Conservation (phyloP, 352 stramenopile species). For the Pelagophyceae sp. region DNA sequence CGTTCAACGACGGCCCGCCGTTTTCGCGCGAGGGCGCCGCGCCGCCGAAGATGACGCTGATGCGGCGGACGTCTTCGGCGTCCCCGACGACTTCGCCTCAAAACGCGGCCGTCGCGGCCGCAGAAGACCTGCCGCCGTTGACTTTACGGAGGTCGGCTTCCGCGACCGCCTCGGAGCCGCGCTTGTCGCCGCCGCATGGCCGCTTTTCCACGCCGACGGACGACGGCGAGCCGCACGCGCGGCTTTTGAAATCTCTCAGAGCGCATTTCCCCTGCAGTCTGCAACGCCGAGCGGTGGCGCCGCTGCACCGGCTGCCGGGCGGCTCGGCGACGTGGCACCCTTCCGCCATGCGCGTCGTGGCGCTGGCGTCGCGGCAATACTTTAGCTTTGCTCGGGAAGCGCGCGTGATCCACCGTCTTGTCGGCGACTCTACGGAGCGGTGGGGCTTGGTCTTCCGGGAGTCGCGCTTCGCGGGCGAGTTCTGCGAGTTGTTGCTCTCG, state of each 20-base stretch:
- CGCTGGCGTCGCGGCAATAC: conserved; percentile 15
- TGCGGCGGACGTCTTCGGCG: too few species aligned
- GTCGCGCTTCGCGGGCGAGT: conserved; percentile 51
- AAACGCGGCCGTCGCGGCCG: too few species aligned
- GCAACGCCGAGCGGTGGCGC: not conserved
- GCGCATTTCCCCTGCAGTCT: not conserved
- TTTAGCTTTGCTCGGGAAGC: conserved; percentile 22
- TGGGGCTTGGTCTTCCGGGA: conserved; percentile 51
- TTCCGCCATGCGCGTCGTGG: not conserved
- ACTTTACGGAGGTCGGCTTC: too few species aligned
- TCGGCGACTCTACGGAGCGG: conserved; percentile 21
- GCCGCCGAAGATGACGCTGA: not conserved
- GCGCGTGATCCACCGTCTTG: not conserved
- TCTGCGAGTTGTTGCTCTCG: conserved; percentile 42
- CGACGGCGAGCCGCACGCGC: not conserved
- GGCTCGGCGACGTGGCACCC: not conserved
- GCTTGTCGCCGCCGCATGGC: not conserved
- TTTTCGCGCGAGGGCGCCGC: not conserved
- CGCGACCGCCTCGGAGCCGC: not conserved
- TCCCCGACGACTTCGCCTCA: too few species aligned
- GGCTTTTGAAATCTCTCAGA: not conserved
- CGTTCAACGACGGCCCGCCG: too few species aligned
- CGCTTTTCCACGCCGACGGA: not conserved
- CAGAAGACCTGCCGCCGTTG: too few species aligned
- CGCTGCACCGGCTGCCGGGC: not conserved